Base-by-base conservation (phyloP, 441 rosid genomes). In the Syzygium syzygioides region DNA sequence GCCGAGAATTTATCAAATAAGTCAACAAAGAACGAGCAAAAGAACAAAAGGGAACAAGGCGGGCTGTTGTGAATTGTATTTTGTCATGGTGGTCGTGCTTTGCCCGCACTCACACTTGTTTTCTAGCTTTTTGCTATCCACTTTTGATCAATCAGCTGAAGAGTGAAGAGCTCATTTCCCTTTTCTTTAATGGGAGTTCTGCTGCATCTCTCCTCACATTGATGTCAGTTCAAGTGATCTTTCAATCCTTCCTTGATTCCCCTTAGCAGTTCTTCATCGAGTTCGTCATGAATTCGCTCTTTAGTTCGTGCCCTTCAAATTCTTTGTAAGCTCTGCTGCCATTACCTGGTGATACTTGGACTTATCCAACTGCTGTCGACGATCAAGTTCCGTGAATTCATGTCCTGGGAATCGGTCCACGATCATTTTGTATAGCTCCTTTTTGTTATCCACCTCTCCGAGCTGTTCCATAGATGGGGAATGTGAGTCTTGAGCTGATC, bases 401-500 rank as follows among this genome's bases (percentile, higher is more conserved):
- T 41, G 83, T 41, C 52, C 52, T 12, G n/a, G 83, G 83, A 76
- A 41, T 76, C 14, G 83, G 13, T 76, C 83, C 28, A 1, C 83
- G 14, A 76, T 2, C 83, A 23, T 41, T 45, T 76, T 12, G 52
- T 3, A 41, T 76, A 76, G 83, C 17, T 10, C 52, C 48, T 12
- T 41, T 23, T 23, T 9, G 1, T 41, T 20, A 76, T 76, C 83
- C 52, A 41, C 52, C 83, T 41, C 83, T 76, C 83, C 17, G 18
- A 41, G 83, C 52, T 76, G 80, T 41, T 10, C 83, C 52, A 25
- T 23, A 76, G 83, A 76, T 76, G 83, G 45, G 83, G 83, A 37
- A 76, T 23, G 52, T 41, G 83, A 76, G 83, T 23, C 50, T 88
- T 37, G 76, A 54, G 86, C 85, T 86, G 76, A 87, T 92, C 86